These are phyloP conservation scores for Leccinum variicolor DNA, from an alignment of 768 basidiomycete genomes.

Conservation along the genomic window DNA sequence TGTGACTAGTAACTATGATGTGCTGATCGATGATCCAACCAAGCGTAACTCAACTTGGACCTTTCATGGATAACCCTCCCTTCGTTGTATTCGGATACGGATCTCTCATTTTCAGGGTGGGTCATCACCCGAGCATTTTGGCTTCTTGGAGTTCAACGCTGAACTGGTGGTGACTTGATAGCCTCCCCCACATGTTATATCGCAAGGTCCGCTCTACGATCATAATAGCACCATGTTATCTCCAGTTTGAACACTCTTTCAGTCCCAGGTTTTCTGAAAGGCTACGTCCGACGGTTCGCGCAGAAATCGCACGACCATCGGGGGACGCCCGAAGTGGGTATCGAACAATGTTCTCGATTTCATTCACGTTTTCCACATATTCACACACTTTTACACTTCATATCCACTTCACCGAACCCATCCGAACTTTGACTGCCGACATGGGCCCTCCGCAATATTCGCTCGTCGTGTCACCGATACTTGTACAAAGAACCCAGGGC, in stretches of 20 bases:
- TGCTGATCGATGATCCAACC: not conserved
- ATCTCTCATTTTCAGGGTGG: constrained; percentile 84
- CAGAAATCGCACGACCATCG: constrained; percentile 92
- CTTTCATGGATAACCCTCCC: constrained; percentile 20
- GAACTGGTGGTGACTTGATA: constrained; percentile 29
- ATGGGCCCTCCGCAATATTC: not conserved
- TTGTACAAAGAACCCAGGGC: constrained; percentile 62
- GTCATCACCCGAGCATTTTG: not conserved
- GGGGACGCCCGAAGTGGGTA: constrained; percentile 74
- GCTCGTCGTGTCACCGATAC: not conserved
- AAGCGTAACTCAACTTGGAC: not conserved
- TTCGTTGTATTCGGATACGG: constrained; percentile 92
- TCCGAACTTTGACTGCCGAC: not conserved
- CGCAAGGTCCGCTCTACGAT: constrained; percentile 46
- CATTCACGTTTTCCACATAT: not conserved
- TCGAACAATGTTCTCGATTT: not conserved
- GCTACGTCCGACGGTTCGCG: constrained; percentile 86
- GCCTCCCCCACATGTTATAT: constrained; percentile 80
- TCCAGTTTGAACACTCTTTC: not conserved
- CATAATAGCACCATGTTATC: not conserved
- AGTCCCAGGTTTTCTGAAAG: constrained; percentile 86
- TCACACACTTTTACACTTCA: not conserved
- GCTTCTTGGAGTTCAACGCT: not conserved
- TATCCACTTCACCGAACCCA: not conserved
- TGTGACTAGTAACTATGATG: not conserved